These are phyloP conservation scores for Ophiocordyceps camponoti-saundersi DNA, from an alignment of 2,329 filamentous ascomycete species.

Conservation along the genomic window DNA sequence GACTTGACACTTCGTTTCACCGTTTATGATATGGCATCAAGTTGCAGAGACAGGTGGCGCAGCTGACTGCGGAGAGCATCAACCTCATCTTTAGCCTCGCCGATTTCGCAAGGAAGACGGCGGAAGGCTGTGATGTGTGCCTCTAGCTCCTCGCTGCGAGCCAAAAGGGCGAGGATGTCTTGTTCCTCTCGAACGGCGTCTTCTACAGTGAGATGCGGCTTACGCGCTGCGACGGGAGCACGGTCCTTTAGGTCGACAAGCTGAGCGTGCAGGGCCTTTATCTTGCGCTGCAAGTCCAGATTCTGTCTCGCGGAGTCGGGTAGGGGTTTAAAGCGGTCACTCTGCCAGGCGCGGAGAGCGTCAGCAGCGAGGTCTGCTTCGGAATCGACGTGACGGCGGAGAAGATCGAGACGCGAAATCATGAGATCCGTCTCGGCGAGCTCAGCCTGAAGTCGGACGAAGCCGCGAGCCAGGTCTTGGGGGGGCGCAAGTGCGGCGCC, in stretches of 20 bases:
- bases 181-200: slow-evolving; percentile 41
- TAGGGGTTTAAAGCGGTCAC: slow-evolving; percentile 33
- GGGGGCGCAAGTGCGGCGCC: slow-evolving; percentile 30
- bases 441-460: slow-evolving; percentile 38
- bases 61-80: slow-evolving; percentile 50
- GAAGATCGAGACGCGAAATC: slow-evolving; percentile 31
- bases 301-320: slow-evolving; percentile 50
- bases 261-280: slow-evolving; percentile 48
- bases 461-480: slow-evolving; percentile 28
- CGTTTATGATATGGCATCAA: no score
- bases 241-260: slow-evolving; percentile 44
- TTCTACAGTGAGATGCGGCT: slow-evolving; percentile 32
- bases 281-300: slow-evolving; percentile 53
- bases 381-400: slow-evolving; percentile 36
- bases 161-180: slow-evolving; percentile 37
- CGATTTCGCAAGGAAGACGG: slow-evolving; percentile 53
- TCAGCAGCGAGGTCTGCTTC: slow-evolving; percentile 25
- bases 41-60: slow-evolving; percentile 9
- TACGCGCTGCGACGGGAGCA: not conserved
- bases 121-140: slow-evolving; percentile 47
- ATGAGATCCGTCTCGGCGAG: slow-evolving; percentile 38
- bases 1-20: no score
- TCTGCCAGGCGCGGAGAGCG: slow-evolving; percentile 24
- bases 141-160: slow-evolving; percentile 42
- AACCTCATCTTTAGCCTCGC: slow-evolving; percentile 53